Evolutionary conservation across 352 stramenopile genomes (phyloP), one percentile per base, ranked within the genome.

Genomic region (Thraustochytrium striatum): DNA sequence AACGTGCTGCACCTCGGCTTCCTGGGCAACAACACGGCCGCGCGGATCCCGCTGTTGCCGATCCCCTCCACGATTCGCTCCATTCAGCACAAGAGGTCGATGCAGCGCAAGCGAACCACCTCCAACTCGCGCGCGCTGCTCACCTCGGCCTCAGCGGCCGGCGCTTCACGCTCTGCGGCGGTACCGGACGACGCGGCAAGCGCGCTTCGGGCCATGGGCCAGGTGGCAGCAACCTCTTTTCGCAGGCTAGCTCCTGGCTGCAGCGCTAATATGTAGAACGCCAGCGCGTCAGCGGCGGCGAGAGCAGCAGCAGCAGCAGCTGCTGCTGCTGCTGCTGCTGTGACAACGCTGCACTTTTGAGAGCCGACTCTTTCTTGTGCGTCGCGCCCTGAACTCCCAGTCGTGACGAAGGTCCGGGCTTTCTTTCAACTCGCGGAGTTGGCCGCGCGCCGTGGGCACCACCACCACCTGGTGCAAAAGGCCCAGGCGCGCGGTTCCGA

Each of bases 161-260:
- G 11, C 16, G 11, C 44, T 70, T 25, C 43, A 9, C 32, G 3
- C 30, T 30, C n/a, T 28, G 16, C 43, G 9, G 28, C 65, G 16
- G 43, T 32, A 52, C 38, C 38, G 5, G 61, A 21, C 28, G 65
- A 75, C 16, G 65, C 65, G 7, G 44, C 65, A 0, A 30, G 41
- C 9, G 65, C 65, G 21, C 65, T 75, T 43, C 65, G 61, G 65
- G 43, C 52, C 32, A 75, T 75, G 1, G 65, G 65, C 41, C 65
- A 75, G 50, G 65, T 75, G 65, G 65, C 50, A 62, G 44, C 41
- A 75, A 75, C 35, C 65, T 75, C 44, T 75, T 75, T 25, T 75
- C 65, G 65, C 65, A 75, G 44, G 65, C 65, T 21, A 55, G 32
- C 47, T 75, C 65, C 9, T 75, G 65, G 65, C 52, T 75, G 11